Evolutionary conservation across 2,329 filamentous ascomycete species (phyloP).

Genomic region (Ambrosiella cleistominuta): DNA sequence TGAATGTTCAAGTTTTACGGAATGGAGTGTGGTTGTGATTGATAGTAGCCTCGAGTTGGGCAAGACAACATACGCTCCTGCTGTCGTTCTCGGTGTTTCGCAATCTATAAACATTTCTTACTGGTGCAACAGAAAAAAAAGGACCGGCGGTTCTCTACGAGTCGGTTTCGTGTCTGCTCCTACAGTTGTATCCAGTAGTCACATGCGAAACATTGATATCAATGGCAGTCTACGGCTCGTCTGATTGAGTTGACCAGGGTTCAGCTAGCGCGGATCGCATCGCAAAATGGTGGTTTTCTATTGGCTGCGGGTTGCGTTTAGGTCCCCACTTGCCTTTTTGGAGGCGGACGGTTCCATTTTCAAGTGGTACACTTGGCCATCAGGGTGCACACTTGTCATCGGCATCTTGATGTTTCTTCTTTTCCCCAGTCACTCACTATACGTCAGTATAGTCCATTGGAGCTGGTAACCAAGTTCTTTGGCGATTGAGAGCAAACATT

Average conservation of each 20-base stretch:
- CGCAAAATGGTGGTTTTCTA: not conserved
- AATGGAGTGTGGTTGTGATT: no score
- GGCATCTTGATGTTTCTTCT: not conserved
- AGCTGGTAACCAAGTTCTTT: not conserved
- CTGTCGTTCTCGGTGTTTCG: no score
- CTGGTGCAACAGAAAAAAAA: not conserved
- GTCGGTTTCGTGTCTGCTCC: not conserved
- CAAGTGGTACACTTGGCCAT: conserved; percentile 6
- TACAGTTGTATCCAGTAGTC: not conserved
- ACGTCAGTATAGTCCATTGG: no score
- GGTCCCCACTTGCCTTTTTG: conserved; percentile 5
- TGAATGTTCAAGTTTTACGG: no score
- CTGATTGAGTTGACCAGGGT: not conserved
- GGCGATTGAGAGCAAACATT: not conserved
- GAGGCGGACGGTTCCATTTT: conserved; percentile 7
- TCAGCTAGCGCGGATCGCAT: conserved; percentile 1
- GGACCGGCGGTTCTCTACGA: not conserved
- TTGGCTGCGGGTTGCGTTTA: not conserved
- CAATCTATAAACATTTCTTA: no score
- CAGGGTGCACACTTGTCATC: conserved; percentile 8
- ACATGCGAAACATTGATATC: not conserved
- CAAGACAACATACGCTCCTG: no score
- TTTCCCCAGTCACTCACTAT: not conserved
- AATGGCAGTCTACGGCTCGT: not conserved
- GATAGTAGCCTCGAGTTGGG: no score